Conservation (phyloP, 371 early-diverging fungal species). For the Mortierella sp. region DNA sequence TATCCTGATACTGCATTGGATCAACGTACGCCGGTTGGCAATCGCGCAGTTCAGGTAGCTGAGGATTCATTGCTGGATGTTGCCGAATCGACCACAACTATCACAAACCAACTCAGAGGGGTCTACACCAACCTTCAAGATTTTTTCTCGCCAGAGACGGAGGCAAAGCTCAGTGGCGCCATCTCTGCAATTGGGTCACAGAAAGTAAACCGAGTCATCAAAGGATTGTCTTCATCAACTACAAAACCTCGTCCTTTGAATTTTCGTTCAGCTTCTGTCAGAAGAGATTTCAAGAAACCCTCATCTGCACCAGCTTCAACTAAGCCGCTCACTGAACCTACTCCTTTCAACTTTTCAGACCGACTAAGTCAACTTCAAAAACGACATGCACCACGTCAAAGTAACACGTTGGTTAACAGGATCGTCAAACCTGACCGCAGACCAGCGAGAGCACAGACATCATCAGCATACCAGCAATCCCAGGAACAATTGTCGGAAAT, state of each 20-base stretch:
- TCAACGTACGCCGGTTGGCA: conserved; percentile 9
- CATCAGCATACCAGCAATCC: background rate
- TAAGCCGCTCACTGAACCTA: conserved; percentile 10
- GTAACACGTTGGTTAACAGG: background rate
- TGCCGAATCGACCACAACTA: conserved; percentile 31
- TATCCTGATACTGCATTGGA: background rate
- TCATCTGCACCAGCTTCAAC: conserved; percentile 12
- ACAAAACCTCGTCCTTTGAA: conserved; percentile 26
- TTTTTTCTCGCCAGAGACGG: conserved; percentile 48
- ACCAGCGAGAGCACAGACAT: background rate
- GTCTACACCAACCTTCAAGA: conserved; percentile 42
- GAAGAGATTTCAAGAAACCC: conserved; percentile 14
- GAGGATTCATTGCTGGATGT: conserved; percentile 35
- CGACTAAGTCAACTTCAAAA: conserved; percentile 20
- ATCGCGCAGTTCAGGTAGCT: conserved; percentile 10
- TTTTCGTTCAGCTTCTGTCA: conserved; percentile 26
- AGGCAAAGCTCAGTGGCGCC: conserved; percentile 35
- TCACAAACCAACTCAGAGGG: conserved; percentile 41
- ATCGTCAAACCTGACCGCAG: background rate
- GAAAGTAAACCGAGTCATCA: conserved; percentile 15
- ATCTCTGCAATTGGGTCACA: conserved; percentile 42
- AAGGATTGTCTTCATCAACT: conserved; percentile 12
- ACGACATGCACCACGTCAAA: conserved; percentile 12
- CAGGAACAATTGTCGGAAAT: background rate
- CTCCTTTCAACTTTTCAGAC: conserved; percentile 37